Evolutionary conservation across 805 yeast genomes (phyloP).

Genomic region (Clavispora phyllophila): DNA sequence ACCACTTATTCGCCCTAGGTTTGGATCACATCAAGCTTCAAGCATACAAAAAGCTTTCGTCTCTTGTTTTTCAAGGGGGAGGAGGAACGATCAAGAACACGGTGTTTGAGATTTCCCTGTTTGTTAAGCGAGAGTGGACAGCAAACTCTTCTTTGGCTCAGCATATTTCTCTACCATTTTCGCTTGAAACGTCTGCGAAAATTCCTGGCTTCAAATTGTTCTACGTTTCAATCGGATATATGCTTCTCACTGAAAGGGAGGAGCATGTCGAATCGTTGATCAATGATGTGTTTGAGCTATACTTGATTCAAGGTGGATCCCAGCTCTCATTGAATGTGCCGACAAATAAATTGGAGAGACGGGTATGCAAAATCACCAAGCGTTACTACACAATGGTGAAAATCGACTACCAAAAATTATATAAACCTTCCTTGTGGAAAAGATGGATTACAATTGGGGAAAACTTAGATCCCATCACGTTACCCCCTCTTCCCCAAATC

Average conservation of each 20-base stretch:
- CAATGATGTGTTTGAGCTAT: slow-evolving; percentile 28
- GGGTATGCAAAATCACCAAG: slow-evolving; percentile 16
- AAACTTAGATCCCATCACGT: slow-evolving; percentile 13
- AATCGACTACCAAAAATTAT: slow-evolving; percentile 21
- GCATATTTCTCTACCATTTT: slow-evolving; percentile 1
- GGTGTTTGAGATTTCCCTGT: slow-evolving; percentile 30
- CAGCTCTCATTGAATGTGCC: slow-evolving; percentile 6
- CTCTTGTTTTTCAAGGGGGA: slow-evolving; percentile 23
- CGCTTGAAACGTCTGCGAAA: not conserved
- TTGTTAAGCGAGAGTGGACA: slow-evolving; percentile 25
- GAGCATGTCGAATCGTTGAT: slow-evolving; percentile 19
- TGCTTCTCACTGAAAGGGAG: slow-evolving; percentile 19
- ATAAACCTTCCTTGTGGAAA: slow-evolving; percentile 14
- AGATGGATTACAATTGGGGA: slow-evolving; percentile 1
- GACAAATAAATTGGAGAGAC: slow-evolving; percentile 4
- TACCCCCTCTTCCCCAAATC: slow-evolving; percentile 34
- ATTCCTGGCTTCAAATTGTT: slow-evolving; percentile 18
- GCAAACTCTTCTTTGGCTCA: slow-evolving; percentile 8
- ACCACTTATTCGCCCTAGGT: slow-evolving; percentile 32
- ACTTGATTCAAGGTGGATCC: slow-evolving; percentile 18
- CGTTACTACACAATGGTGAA: slow-evolving; percentile 22
- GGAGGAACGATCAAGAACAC: slow-evolving; percentile 30
- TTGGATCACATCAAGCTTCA: slow-evolving; percentile 29
- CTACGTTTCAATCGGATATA: slow-evolving; percentile 24
- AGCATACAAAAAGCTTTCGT: slow-evolving; percentile 28